Evolutionary conservation across 805 yeast species (phyloP).

Genomic region (Spathaspora passalidarum): DNA sequence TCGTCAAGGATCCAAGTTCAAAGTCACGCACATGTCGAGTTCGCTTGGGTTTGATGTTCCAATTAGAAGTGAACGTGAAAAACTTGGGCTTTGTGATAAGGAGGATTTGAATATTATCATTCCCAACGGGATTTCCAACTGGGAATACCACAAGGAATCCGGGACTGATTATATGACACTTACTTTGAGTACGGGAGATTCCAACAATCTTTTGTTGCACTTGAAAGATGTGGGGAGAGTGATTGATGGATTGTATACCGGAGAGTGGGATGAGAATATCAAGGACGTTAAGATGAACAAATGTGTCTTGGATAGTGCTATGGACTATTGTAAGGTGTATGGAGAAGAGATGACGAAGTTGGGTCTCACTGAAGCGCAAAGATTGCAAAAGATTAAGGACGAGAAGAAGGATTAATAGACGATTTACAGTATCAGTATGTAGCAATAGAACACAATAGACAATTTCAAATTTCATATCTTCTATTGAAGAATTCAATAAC

Average conservation of each 20-base stretch:
- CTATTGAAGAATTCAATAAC: too few species aligned
- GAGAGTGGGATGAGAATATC: not conserved
- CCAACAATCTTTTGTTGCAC: too few species aligned
- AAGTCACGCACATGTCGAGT: conserved; percentile 29
- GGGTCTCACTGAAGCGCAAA: not conserved
- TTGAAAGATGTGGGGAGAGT: not conserved
- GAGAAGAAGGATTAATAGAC: not conserved
- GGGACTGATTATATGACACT: conserved; percentile 27
- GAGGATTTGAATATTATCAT: conserved; percentile 26
- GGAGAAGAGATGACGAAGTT: not conserved
- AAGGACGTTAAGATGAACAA: not conserved
- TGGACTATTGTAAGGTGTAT: not conserved
- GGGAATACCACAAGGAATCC: conserved; percentile 11
- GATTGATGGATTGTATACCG: not conserved
- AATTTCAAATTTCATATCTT: too few species aligned
- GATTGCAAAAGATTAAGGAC: not conserved
- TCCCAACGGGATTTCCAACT: conserved; percentile 31
- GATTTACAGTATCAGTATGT: too few species aligned
- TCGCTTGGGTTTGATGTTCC: conserved; percentile 30
- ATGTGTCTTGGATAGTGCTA: not conserved
- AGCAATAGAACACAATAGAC: too few species aligned
- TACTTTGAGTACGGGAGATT: conserved; percentile 35
- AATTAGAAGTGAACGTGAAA: conserved; percentile 26
- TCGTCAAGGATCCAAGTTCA: conserved; percentile 14
- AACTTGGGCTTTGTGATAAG: conserved; percentile 21